Percentiles rank a stretch among this genome's conserved stretches.
Evolutionary conservation across 1,139 yeast genomes (phyloP).

Genomic region (Kazachstania sp.): DNA sequence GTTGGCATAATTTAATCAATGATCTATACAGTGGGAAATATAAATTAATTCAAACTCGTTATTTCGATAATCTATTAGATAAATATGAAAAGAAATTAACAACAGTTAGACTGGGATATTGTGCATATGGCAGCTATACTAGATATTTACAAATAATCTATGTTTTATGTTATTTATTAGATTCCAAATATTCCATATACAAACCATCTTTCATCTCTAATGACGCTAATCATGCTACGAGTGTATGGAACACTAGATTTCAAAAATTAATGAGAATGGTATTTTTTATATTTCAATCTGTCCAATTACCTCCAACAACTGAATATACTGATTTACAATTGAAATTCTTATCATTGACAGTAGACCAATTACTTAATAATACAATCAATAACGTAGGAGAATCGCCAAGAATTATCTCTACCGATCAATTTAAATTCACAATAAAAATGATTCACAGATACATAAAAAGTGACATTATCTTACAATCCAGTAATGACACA

Average conservation of each 20-base stretch:
- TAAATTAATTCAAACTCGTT: slow-evolving; percentile 12
- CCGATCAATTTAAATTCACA: slow-evolving; percentile 16
- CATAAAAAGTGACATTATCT: slow-evolving; percentile 9
- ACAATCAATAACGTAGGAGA: slow-evolving; percentile 4
- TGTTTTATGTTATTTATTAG: slow-evolving; percentile 22
- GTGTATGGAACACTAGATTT: slow-evolving; percentile 20
- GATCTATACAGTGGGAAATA: slow-evolving; percentile 13
- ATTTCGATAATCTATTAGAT: slow-evolving; percentile 7
- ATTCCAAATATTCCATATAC: slow-evolving; percentile 11
- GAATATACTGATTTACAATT: slow-evolving; percentile 11
- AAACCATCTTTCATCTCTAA: slow-evolving; percentile 12
- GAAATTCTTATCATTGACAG: slow-evolving; percentile 14
- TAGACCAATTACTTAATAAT: slow-evolving; percentile 10
- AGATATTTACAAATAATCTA: slow-evolving; percentile 13
- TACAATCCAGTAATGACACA: slow-evolving; percentile 5
- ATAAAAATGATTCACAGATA: slow-evolving; percentile 13
- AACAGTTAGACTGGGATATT: slow-evolving; percentile 13
- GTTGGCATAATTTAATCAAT: slow-evolving; percentile 17
- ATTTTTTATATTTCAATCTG: slow-evolving; percentile 19
- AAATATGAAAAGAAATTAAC: slow-evolving; percentile 12
- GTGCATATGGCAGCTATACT: slow-evolving; percentile 10
- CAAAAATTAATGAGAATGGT: slow-evolving; percentile 23
- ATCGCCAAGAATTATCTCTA: slow-evolving; percentile 8
- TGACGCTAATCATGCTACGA: slow-evolving; percentile 15
- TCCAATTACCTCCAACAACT: slow-evolving; percentile 5